Conservation (phyloP, 139 green algal genomes). For the Yamagishiella unicocca region DNA sequence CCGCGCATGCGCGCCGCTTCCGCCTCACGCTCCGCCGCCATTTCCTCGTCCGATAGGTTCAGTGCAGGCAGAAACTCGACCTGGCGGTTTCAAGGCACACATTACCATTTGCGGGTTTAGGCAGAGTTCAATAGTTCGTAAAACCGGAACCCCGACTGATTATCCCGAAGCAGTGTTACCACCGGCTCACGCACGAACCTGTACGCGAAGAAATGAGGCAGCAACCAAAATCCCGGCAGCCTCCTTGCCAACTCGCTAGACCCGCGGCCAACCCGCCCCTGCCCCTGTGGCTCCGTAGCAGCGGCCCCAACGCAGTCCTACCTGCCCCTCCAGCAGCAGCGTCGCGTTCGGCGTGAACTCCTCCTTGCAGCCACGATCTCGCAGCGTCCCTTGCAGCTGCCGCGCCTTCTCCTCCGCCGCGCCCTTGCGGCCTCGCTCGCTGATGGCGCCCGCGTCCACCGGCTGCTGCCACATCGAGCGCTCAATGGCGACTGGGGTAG, state of each 20-base stretch:
- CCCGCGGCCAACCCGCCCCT: no score
- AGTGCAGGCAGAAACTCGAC: constrained; percentile 83
- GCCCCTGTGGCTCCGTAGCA: no score
- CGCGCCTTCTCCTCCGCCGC: constrained; percentile 62
- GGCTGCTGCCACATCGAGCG: constrained; percentile 83
- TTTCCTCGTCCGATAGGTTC: constrained; percentile 62
- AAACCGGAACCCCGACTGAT: no score
- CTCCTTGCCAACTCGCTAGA: no score
- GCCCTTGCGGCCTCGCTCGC: constrained; percentile 75
- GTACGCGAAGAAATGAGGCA: no score
- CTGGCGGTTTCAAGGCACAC: no score
- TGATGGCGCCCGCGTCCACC: constrained; percentile 79
- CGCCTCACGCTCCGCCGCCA: constrained; percentile 53
- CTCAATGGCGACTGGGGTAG: constrained; percentile 77
- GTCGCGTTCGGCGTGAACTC: constrained; percentile 78
- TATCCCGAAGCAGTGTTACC: no score
- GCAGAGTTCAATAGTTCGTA: no score
- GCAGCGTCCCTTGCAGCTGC: constrained; percentile 67
- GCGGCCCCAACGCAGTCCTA: constrained; percentile 53
- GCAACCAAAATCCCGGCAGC: no score
- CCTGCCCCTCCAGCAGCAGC: constrained; percentile 79
- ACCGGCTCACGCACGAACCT: no score
- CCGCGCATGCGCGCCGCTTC: constrained; percentile 26
- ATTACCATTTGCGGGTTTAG: no score
- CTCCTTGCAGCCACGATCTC: constrained; percentile 82